Base-by-base conservation (phyloP, 2,329 filamentous ascomycete species). In the Zymoseptoria ardabiliae region DNA sequence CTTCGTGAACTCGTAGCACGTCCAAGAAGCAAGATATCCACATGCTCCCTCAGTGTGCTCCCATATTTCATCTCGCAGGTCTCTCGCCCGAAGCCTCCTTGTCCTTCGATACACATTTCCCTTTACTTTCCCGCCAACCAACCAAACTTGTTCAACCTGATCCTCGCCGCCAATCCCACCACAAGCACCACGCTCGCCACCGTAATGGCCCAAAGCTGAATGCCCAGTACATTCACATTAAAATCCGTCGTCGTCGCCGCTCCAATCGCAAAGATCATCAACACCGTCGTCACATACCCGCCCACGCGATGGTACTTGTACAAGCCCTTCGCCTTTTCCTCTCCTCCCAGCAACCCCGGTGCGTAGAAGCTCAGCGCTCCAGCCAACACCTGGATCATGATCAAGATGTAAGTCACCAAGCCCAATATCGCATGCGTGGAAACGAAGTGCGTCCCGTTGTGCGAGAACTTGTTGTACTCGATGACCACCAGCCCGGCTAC, bases 221-320 rank as follows among this genome's bases (percentile, higher is more conserved):
- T 85, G 63, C 85, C 79, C 58, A 94, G 75, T 1, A 88, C 82
- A 22, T 80, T 82, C 63, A 82, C 71, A 69, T 88, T 91, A 74
- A 87, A 97, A 35, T 82, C 80, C 1, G 93, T 97, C 75, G 86
- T 81, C 2, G 86, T 90, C 1, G 92, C 90, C 22, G 87, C 86
- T 54, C 82, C 78, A 48, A 96, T 82, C 0, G 92, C 94, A 9
- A 83, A 85, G 62, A 96, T 75, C 62, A 93, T 80, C 67, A 95
- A 69, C 55, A 87, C 70, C 57, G 93, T 76, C 60, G 92, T 77
- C 7, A 85, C 65, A 71, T 99, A 97, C 2, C 93, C 94, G 21
- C 80, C 82, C 57, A 82, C 76, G 28, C 93, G 85, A 73, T 97
- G 94, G 69, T 92, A 96, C 76, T 96, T 97, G 81, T 93, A 97